These are phyloP conservation scores for Ustilago cynodontis DNA, from an alignment of 1,284 basidiomycete genomes.

Conservation along the genomic window DNA sequence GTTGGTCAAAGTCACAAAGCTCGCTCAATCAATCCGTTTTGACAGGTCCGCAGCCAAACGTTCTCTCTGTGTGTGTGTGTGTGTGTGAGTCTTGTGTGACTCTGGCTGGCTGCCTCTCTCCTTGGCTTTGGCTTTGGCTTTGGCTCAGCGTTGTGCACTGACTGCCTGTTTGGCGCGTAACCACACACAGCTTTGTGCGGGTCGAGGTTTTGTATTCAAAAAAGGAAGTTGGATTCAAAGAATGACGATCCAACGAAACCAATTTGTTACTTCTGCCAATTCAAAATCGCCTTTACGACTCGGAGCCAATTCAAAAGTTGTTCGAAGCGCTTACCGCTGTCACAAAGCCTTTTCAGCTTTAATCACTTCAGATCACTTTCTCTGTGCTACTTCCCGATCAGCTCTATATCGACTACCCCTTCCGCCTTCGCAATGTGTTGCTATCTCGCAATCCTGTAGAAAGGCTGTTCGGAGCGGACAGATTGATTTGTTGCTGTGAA, in stretches of 20 bases:
- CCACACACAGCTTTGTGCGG: too few relatives aligned
- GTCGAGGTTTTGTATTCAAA: not conserved
- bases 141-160: conserved; percentile 2
- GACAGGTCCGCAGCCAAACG: conserved; percentile 4
- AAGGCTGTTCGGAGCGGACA: too few relatives aligned
- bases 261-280: not conserved
- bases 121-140: conserved; percentile 8
- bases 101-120: not conserved
- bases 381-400: not conserved
- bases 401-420: not conserved
- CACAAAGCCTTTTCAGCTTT: not conserved
- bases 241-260: not conserved
- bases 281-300: not conserved
- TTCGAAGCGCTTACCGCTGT: not conserved
- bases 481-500: too few relatives aligned
- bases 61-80: not conserved
- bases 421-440: too few relatives aligned
- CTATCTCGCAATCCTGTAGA: too few relatives aligned
- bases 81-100: too few relatives aligned
- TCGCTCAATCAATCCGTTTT: not conserved
- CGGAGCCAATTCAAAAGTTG: not conserved
- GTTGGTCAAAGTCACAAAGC: conserved; percentile 8
- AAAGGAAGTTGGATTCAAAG: not conserved
- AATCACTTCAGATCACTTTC: conserved; percentile 4
- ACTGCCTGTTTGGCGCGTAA: not conserved